Evolutionary conservation across 345 rosid genomes (phyloP).

Genomic region (Syzygium oleosum): DNA sequence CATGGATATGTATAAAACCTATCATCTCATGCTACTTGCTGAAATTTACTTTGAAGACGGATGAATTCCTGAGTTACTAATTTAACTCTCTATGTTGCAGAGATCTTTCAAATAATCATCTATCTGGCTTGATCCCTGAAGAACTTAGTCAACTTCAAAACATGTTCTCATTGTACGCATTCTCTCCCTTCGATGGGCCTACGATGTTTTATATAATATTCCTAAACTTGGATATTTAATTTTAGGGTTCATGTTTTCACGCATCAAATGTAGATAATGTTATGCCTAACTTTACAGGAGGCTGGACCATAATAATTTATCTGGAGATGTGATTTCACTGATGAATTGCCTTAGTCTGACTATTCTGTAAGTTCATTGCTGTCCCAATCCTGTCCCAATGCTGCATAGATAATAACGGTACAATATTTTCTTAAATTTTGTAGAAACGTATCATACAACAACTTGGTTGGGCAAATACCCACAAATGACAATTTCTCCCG

Average conservation of each 20-base stretch:
- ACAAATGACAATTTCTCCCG: constrained; percentile 69
- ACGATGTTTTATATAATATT: background rate
- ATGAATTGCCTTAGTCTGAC: constrained; percentile 66
- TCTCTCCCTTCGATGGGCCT: background rate
- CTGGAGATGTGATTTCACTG: constrained; percentile 67
- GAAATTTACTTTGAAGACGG: background rate
- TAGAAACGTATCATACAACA: constrained; percentile 85
- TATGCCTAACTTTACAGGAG: constrained; percentile 40
- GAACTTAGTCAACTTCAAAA: constrained; percentile 76
- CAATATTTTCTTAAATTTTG: background rate
- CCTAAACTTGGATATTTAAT: background rate
- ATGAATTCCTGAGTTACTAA: background rate
- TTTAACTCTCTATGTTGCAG: constrained; percentile 21
- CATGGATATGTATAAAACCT: constrained; percentile 58
- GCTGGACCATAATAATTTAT: constrained; percentile 69
- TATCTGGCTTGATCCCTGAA: constrained; percentile 69
- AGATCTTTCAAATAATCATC: constrained; percentile 85
- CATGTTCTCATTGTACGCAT: constrained; percentile 57
- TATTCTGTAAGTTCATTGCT: constrained; percentile 41
- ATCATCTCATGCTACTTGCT: background rate
- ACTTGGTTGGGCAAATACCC: constrained; percentile 72
- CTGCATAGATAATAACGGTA: background rate
- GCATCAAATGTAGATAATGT: background rate
- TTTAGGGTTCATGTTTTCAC: background rate
- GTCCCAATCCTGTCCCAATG: background rate